Evolutionary conservation across 1,284 basidiomycete genomes (phyloP), one percentile per base, ranked within the genome.

Genomic region (Sanghuangporus weigelae): DNA sequence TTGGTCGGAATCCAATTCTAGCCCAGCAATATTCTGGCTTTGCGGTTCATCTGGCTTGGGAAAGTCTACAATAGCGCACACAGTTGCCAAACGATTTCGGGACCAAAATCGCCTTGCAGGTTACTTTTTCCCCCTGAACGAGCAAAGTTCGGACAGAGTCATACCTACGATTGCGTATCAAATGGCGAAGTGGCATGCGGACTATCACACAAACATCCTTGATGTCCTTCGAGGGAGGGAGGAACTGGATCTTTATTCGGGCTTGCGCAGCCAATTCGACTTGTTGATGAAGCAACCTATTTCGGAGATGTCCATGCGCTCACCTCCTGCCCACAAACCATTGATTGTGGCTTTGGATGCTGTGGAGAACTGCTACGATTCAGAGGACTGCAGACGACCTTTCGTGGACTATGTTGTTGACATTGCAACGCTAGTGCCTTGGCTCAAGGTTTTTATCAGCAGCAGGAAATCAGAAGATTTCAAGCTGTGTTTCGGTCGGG

Each of bases 1-100:
- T 4, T 60, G 59, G 59, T 46, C 59, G 12, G 12, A 4, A 7
- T 50, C 38, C 16, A 3, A 50, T 1, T 60, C 59, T 2, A 73
- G 68, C 48, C 5, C 48, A 50, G 2, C 11, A 14, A 55, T 76
- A 6, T 75, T 73, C 36, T 76, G 74, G 74, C 48, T 75, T 23
- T 67, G 71, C 21, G 74, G 72, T 3, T 69, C 73, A 39, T 72
- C 75, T 0, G 73, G 75, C 12, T 59, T 72, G 14, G 73, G 75
- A 10, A 75, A 75, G 66, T 74, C 72, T 42, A 68, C 75, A 0
- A 68, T 75, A 21, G 63, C 73, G 6, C 74, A 69, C 0, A 73
- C 74, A 0, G 63, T 74, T 5, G 73, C 73, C 53, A 68, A 73
- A 53, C 64, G 72, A 31, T 71, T 71, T 26, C 65, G 71, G 16